These are phyloP conservation scores for Alternaria consortialis DNA, from an alignment of 2,329 filamentous ascomycete genomes.

Conservation along the genomic window DNA sequence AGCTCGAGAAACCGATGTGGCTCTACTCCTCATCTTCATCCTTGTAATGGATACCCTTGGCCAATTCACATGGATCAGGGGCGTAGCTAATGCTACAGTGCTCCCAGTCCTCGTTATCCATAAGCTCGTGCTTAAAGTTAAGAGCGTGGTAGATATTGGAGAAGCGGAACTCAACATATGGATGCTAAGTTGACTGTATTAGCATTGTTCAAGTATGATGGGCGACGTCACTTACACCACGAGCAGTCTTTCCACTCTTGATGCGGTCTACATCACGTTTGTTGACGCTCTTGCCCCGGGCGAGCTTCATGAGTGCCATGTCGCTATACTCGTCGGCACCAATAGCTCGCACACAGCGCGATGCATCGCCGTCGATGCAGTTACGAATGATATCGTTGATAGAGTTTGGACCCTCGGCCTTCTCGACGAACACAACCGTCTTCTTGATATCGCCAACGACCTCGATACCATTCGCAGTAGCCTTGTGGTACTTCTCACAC, in stretches of 20 bases:
- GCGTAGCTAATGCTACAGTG: slow-evolving; percentile 55
- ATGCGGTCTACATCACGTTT: slow-evolving; percentile 58
- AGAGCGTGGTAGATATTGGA: slow-evolving; percentile 57
- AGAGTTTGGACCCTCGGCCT: slow-evolving; percentile 35
- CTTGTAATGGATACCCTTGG: slow-evolving; percentile 39
- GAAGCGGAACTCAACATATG: slow-evolving; percentile 60
- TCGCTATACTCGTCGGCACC: slow-evolving; percentile 54
- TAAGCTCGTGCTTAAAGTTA: slow-evolving; percentile 54
- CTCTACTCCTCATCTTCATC: slow-evolving; percentile 27
- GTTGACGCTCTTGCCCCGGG: slow-evolving; percentile 43
- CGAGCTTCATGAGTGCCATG: slow-evolving; percentile 49
- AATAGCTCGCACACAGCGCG: slow-evolving; percentile 58
- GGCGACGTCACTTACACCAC: slow-evolving; percentile 49
- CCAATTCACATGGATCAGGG: slow-evolving; percentile 54
- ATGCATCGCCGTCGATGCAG: slow-evolving; percentile 52
- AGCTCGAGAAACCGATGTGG: neutral
- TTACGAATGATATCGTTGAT: slow-evolving; percentile 54
- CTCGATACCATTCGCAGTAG: slow-evolving; percentile 48
- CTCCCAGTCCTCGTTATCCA: slow-evolving; percentile 57
- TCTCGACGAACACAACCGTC: slow-evolving; percentile 41
- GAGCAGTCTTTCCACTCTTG: slow-evolving; percentile 51
- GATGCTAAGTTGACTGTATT: slow-evolving; percentile 43
- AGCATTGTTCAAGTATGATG: slow-evolving; percentile 7
- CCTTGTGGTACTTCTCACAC: slow-evolving; percentile 45
- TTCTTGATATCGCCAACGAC: slow-evolving; percentile 30